These are phyloP conservation scores for Monosporascus sp. DNA, from an alignment of 2,329 filamentous ascomycete species.

Conservation along the genomic window DNA sequence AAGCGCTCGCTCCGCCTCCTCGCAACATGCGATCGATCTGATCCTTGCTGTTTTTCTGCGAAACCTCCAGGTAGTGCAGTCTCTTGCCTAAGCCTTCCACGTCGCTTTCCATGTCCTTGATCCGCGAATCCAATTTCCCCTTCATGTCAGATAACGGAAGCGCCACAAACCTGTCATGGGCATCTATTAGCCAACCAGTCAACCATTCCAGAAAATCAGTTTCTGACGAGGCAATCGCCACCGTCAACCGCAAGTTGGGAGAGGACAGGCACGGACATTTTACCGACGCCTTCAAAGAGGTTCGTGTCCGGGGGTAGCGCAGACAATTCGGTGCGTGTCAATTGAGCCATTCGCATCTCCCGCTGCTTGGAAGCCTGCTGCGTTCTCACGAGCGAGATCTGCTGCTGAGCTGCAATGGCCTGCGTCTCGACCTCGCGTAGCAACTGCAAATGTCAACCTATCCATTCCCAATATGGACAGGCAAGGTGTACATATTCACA, in stretches of 20 bases:
- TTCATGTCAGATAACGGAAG: constrained; percentile 69
- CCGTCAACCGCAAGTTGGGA: not conserved
- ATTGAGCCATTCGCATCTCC: constrained; percentile 80
- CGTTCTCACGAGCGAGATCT: constrained; percentile 78
- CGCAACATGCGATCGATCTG: constrained; percentile 85
- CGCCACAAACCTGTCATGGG: constrained; percentile 70
- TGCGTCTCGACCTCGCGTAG: constrained; percentile 92
- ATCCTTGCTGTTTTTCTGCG: constrained; percentile 86
- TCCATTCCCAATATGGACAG: constrained; percentile 1
- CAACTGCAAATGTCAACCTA: constrained; percentile 49
- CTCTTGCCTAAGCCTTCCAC: constrained; percentile 81
- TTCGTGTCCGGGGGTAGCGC: constrained; percentile 68
- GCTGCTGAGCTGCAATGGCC: constrained; percentile 82
- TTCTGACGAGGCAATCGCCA: too few species aligned
- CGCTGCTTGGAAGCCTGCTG: constrained; percentile 83
- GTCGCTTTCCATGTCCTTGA: constrained; percentile 69
- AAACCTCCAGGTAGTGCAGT: constrained; percentile 88
- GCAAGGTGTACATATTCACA: constrained; percentile 29
- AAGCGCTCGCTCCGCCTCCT: constrained; percentile 30
- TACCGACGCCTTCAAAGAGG: constrained; percentile 92
- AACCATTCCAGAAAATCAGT: not conserved
- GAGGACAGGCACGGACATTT: constrained; percentile 64
- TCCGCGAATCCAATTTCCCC: constrained; percentile 69
- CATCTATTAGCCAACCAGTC: not conserved
- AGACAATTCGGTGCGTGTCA: constrained; percentile 81